phyloP scores from a whole-genome alignment of 306 rosid species.

The Pyrus communis region DNA sequence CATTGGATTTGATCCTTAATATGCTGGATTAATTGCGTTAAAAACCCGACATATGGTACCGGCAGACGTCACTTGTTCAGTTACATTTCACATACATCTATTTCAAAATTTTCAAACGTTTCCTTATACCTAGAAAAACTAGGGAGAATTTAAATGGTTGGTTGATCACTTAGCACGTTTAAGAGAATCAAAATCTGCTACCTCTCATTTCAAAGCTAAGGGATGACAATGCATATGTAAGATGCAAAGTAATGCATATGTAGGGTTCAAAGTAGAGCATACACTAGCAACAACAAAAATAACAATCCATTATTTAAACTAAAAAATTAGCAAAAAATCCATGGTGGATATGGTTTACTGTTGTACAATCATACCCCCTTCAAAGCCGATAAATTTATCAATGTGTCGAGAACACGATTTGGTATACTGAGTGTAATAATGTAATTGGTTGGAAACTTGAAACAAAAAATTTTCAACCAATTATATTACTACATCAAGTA shows the following conservation, averaged over 20 bases:
- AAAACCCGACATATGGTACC: background rate
- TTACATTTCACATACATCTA: background rate
- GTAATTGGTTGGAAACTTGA: too few species aligned
- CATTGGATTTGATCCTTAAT: background rate
- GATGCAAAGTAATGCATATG: slow-evolving; percentile 7
- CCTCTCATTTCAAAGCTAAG: background rate
- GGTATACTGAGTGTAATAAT: too few species aligned
- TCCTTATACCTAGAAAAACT: background rate
- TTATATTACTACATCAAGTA: too few species aligned
- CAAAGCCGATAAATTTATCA: background rate
- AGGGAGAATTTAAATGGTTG: background rate
- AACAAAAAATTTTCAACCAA: too few species aligned
- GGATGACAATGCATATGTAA: slow-evolving; percentile 1
- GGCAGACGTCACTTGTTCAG: background rate
- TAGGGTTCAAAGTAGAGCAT: background rate
- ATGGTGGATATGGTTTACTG: background rate
- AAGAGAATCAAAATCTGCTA: slow-evolving; percentile 1
- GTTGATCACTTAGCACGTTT: background rate
- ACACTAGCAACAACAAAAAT: background rate
- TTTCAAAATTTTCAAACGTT: slow-evolving; percentile 1
- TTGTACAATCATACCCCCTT: background rate
- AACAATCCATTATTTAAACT: background rate
- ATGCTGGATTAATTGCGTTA: background rate
- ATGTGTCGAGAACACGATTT: fast-evolving
- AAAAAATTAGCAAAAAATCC: background rate